Evolutionary conservation across 352 stramenopile species (phyloP).

Genomic region (Phytophthora sansomeana): DNA sequence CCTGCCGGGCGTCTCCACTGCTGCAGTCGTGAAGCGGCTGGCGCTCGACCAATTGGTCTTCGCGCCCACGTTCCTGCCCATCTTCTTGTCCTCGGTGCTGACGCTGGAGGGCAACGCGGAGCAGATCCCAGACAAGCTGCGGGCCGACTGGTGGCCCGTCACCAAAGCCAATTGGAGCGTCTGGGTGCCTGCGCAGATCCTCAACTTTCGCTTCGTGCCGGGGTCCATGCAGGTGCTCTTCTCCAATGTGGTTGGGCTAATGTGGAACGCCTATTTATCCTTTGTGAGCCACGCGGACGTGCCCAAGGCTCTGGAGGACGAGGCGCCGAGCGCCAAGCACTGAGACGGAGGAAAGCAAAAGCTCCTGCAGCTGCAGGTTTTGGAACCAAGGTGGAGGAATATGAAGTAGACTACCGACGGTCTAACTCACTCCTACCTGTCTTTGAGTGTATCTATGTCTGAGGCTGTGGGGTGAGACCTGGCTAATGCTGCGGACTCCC

Average conservation of each 20-base stretch:
- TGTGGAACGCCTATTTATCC: constrained; percentile 89
- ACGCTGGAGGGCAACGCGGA: constrained; percentile 63
- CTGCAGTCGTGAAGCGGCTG: constrained; percentile 68
- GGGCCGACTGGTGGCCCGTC: constrained; percentile 77
- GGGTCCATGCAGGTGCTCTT: constrained; percentile 85
- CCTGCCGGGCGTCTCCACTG: constrained; percentile 44
- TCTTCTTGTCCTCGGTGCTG: constrained; percentile 79
- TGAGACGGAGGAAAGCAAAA: constrained; percentile 2
- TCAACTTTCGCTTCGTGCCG: constrained; percentile 87
- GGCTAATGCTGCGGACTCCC: constrained; percentile 31
- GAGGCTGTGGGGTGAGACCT: background rate
- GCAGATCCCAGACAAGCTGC: constrained; percentile 71
- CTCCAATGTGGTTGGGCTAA: constrained; percentile 79
- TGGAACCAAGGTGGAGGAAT: constrained; percentile 2
- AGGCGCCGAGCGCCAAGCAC: background rate
- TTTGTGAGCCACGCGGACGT: constrained; percentile 68
- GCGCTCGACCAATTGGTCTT: constrained; percentile 84
- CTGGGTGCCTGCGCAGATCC: constrained; percentile 81
- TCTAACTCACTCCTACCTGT: constrained; percentile 17
- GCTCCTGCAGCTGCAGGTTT: background rate
- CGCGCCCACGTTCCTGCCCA: constrained; percentile 70
- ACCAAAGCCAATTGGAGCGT: constrained; percentile 84
- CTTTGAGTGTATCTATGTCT: constrained; percentile 2
- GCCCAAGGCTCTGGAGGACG: constrained; percentile 17
- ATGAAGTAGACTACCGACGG: constrained; percentile 24